Percentiles rank a stretch among this genome's conserved stretches.
These are phyloP conservation scores for Laburnicola sp. DNA, from an alignment of 2,329 filamentous ascomycete genomes.

Conservation along the genomic window DNA sequence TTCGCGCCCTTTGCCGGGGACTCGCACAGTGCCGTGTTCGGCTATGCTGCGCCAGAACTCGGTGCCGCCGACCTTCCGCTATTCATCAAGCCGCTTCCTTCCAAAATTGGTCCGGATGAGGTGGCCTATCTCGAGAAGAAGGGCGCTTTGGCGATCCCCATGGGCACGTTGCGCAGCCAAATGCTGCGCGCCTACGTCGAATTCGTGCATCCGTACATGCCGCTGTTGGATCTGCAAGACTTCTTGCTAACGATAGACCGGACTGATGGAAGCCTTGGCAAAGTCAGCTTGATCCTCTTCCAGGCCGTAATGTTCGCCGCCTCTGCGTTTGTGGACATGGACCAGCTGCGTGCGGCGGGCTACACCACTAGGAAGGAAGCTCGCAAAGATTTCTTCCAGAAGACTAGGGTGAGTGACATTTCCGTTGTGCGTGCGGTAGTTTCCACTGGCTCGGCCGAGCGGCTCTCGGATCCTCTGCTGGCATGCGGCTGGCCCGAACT, in stretches of 20 bases:
- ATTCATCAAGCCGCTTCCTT: conserved; percentile 79
- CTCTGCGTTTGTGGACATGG: conserved; percentile 83
- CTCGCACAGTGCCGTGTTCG: conserved; percentile 40
- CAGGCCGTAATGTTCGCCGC: conserved; percentile 95
- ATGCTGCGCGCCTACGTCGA: conserved; percentile 81
- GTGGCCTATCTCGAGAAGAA: conserved; percentile 81
- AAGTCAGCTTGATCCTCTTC: conserved; percentile 83
- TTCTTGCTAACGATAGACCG: conserved; percentile 64
- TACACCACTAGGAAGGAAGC: conserved; percentile 78
- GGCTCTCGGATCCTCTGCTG: background rate
- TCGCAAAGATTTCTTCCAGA: conserved; percentile 85
- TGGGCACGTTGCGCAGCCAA: conserved; percentile 71
- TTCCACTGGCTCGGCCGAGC: conserved; percentile 12
- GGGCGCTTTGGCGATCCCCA: conserved; percentile 78
- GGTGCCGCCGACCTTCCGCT: conserved; percentile 56
- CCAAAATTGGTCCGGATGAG: conserved; percentile 77
- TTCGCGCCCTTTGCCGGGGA: conserved; percentile 42
- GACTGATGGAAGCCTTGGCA: conserved; percentile 69
- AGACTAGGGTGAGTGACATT: conserved; percentile 69
- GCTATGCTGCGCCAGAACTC: conserved; percentile 55
- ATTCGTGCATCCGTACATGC: conserved; percentile 94
- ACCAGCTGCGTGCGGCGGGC: conserved; percentile 73
- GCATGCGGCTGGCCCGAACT: background rate
- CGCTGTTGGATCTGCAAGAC: conserved; percentile 70
- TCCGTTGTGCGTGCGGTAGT: conserved; percentile 5